A percentile compares a stretch with the other conserved stretches of the same genome.
Evolutionary conservation across 2,329 filamentous ascomycete genomes (phyloP).

Genomic region (Cladosporium sp.): DNA sequence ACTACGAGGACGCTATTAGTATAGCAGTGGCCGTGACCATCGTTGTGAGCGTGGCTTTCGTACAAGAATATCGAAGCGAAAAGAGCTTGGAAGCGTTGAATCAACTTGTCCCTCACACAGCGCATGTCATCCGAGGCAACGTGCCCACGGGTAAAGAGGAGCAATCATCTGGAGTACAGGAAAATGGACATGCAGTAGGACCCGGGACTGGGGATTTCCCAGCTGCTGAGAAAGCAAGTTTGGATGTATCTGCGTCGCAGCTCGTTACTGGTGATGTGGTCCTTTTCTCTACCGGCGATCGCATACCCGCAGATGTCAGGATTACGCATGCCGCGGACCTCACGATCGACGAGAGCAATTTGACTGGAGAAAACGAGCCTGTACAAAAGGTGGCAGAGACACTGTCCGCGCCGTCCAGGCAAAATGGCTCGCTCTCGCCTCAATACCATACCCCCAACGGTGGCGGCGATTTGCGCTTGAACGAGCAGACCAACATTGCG

Average conservation of each 20-base stretch:
- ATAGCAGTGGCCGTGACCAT: constrained; percentile 96
- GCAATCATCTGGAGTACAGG: constrained; percentile 13
- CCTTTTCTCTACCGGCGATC: constrained; percentile 89
- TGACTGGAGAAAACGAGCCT: constrained; percentile 95
- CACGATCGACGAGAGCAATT: constrained; percentile 91
- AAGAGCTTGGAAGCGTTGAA: constrained; percentile 95
- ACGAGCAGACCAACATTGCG: constrained; percentile 82
- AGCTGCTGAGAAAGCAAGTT: constrained; percentile 66
- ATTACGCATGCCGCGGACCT: constrained; percentile 87
- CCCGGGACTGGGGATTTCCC: constrained; percentile 56
- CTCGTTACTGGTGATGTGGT: constrained; percentile 91
- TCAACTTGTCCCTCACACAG: constrained; percentile 89
- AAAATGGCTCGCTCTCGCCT: constrained; percentile 39
- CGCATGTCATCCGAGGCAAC: constrained; percentile 73
- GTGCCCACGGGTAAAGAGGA: constrained; percentile 29
- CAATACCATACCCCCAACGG: constrained; percentile 56
- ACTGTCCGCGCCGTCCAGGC: constrained; percentile 33
- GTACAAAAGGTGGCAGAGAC: constrained; percentile 72
- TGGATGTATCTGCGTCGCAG: constrained; percentile 79
- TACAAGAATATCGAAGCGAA: constrained; percentile 96
- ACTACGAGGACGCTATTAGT: constrained; percentile 90
- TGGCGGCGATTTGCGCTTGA: constrained; percentile 62
- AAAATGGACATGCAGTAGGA: constrained; percentile 47
- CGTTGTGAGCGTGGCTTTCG: constrained; percentile 90
- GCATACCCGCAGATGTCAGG: constrained; percentile 91